A percentile compares a stretch with the other conserved stretches of the same genome.
Evolutionary conservation across 164 flowering plant species (phyloP).

Genomic region (Taxillus chinensis): DNA sequence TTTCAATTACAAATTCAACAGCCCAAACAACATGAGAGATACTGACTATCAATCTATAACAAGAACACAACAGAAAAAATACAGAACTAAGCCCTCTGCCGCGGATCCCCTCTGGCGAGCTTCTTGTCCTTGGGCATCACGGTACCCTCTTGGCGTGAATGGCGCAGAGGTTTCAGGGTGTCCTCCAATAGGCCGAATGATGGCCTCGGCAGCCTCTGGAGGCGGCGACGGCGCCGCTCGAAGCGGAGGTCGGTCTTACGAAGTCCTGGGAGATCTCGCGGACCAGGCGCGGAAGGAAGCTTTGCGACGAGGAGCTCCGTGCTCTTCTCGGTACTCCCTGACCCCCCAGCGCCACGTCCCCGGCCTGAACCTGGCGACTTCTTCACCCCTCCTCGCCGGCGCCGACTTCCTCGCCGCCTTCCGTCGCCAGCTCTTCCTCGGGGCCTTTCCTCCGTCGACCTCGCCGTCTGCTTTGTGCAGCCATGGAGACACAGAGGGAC

Average conservation of each 20-base stretch:
- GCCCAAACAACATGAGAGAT: no score
- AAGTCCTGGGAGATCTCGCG: slow-evolving; percentile 4
- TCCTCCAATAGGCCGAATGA: background rate
- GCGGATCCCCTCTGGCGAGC: slow-evolving; percentile 1
- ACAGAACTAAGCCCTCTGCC: slow-evolving; percentile 5
- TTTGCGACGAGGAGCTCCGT: background rate
- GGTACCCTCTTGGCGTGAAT: slow-evolving; percentile 5
- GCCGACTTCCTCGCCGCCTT: slow-evolving; percentile 6
- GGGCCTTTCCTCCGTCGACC: slow-evolving; percentile 8
- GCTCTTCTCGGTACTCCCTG: slow-evolving; percentile 3
- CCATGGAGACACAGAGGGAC: background rate
- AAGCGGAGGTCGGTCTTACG: slow-evolving; percentile 3
- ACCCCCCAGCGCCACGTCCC: background rate
- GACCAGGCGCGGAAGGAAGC: background rate
- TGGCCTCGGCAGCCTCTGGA: slow-evolving; percentile 2
- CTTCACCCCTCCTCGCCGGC: slow-evolving; percentile 6
- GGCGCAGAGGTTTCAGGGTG: slow-evolving; percentile 3
- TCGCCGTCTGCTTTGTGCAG: slow-evolving; percentile 6
- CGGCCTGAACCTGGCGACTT: slow-evolving; percentile 2
- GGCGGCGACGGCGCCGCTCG: background rate
- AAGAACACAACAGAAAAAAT: no score
- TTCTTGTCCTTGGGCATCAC: slow-evolving; percentile 1
- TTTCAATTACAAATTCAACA: no score
- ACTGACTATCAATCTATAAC: no score
- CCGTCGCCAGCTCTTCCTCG: slow-evolving; percentile 4